These are phyloP conservation scores for Colletotrichum endophyticum DNA, from an alignment of 2,329 filamentous ascomycete genomes.

Conservation along the genomic window DNA sequence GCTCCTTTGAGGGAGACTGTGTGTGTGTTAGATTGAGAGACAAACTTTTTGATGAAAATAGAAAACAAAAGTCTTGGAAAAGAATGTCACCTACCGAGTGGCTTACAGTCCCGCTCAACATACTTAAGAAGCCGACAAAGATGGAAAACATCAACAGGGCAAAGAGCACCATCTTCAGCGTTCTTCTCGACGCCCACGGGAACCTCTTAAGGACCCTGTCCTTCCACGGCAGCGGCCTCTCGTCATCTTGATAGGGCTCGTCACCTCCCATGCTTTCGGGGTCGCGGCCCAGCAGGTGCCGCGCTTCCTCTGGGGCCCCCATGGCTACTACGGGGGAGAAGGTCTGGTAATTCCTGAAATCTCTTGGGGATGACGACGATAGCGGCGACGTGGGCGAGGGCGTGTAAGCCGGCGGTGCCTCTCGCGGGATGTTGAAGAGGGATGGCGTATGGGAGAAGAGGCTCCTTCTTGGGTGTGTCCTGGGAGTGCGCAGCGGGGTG, in stretches of 20 bases:
- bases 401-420: conserved; percentile 58
- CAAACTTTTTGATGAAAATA: not conserved
- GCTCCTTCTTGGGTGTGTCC: conserved; percentile 16
- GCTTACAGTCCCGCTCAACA: conserved; percentile 19
- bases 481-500: conserved; percentile 15
- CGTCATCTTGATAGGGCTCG: conserved; percentile 24
- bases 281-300: conserved; percentile 43
- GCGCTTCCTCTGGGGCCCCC: conserved; percentile 46
- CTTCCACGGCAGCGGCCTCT: conserved; percentile 25
- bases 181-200: conserved; percentile 25
- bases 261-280: conserved; percentile 52
- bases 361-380: conserved; percentile 35
- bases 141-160: conserved; percentile 37
- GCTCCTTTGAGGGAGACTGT: conserved; percentile 2
- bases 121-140: conserved; percentile 29
- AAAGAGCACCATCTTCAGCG: conserved; percentile 33
- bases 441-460: not conserved
- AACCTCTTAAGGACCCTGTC: conserved; percentile 21
- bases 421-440: conserved; percentile 27
- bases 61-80: not conserved
- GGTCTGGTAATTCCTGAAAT: conserved; percentile 45
- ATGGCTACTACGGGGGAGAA: conserved; percentile 41
- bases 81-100: conserved; percentile 34
- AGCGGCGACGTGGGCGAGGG: conserved; percentile 36
- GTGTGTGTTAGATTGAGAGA: not conserved